Base-by-base conservation (phyloP, 192 early-diverging fungal species). In the Entrophospora sp. region DNA sequence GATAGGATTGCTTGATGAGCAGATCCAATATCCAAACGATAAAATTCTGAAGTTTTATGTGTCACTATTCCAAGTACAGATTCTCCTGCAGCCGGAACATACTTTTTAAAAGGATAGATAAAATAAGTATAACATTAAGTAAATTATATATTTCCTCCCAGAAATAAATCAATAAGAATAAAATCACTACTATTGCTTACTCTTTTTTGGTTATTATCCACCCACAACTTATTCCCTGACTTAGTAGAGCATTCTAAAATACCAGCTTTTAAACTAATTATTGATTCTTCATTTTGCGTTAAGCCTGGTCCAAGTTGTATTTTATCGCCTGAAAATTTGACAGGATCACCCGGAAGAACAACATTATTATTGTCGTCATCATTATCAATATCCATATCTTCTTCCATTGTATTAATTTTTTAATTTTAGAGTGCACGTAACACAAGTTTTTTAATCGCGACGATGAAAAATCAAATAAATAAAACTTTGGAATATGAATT, bases 1-100 rank as follows among this genome's bases (percentile, higher is more conserved):
- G 84, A 79, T 45, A 98, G 69, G 13, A 84, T 69, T 0, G 94
- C 96, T 18, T 77, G 78, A 61, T 95, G 92, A 7, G 96, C 89
- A 1, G 87, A 76, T 14, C 94, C 93, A 76, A 98, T 94, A 67
- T 98, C 96, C 6, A 98, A 85, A 46, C 87, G 79, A 69, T 87
- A 98, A 46, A 79, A 77, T 32, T 97, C 95, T 61, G 70, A 86
- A 16, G 79, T 67, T 51, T 82, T 81, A 2, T 72, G 81, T 36
- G 71, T 75, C 1, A 98, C 83, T 3, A 89, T 82, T 20, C 95
- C 96, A 44, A 98, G 72, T 0, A 98, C 91, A 0, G 90, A 86
- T 72, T 98, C 96, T 61, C 87, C 85, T 34, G 84, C 73, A 5
- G 86, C 81, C 4, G 96, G 83, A 42, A 96, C 83, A 79, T 98